Conservation (phyloP, 2,329 filamentous ascomycete genomes). For the Hawksworthiomyces lignivorus region DNA sequence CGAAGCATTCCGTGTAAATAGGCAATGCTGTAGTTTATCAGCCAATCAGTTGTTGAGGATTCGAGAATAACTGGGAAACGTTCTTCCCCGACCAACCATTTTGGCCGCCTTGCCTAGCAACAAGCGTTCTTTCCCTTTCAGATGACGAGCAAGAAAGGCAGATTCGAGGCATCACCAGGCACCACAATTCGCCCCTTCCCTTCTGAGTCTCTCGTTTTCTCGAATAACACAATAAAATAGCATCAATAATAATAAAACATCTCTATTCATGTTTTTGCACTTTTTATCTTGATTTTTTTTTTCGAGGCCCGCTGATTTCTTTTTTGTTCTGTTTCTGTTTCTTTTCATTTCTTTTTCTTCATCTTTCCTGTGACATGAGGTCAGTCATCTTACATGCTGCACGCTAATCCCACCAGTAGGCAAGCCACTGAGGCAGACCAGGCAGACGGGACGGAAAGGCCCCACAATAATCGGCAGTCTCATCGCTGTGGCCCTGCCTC, state of each 20-base stretch:
- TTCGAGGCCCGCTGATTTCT: too few relatives aligned
- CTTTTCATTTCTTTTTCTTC: not conserved
- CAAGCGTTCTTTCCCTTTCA: too few relatives aligned
- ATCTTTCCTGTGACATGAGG: not conserved
- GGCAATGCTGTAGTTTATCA: too few relatives aligned
- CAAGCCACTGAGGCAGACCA: slow-evolving; percentile 11
- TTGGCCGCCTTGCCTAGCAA: slow-evolving; percentile 3
- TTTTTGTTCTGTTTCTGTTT: too few relatives aligned
- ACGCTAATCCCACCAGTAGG: slow-evolving; percentile 3
- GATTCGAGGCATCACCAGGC: not conserved
- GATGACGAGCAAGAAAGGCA: not conserved
- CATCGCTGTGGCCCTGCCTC: too few relatives aligned
- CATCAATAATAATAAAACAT: too few relatives aligned
- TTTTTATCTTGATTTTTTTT: too few relatives aligned
- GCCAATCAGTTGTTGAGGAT: slow-evolving; percentile 6
- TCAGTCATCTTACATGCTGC: too few relatives aligned
- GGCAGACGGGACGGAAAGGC: slow-evolving; percentile 1
- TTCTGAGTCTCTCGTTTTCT: too few relatives aligned
- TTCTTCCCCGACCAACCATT: not conserved
- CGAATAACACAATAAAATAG: too few relatives aligned
- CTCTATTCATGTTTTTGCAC: too few relatives aligned
- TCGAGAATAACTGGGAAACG: not conserved
- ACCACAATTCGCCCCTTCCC: too few relatives aligned
- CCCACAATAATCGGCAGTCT: slow-evolving; percentile 4
- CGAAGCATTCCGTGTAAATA: not conserved